Evolutionary conservation across 192 early-diverging fungal species (phyloP).

Genomic region (Coemansia sp.): DNA sequence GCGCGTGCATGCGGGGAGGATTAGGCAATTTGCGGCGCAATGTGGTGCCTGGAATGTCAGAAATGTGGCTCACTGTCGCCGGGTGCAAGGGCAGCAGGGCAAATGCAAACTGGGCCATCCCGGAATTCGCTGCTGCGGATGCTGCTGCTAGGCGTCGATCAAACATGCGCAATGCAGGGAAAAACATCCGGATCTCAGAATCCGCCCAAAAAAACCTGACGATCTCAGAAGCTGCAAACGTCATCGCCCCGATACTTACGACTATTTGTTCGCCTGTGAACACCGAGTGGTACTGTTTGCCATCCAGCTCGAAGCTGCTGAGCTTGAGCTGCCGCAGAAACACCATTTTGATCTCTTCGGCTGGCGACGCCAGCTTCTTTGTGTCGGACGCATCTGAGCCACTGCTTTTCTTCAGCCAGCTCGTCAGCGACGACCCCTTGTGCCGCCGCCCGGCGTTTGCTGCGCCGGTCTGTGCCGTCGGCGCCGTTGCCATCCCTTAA

Average conservation of each 20-base stretch:
- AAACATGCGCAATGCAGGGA: background rate
- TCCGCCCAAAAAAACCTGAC: background rate
- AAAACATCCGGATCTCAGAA: too few species aligned
- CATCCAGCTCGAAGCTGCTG: constrained; percentile 40
- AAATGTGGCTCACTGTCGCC: background rate
- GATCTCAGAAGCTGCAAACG: background rate
- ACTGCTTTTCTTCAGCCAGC: constrained; percentile 39
- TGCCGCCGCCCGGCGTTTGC: constrained; percentile 14
- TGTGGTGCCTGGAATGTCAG: background rate
- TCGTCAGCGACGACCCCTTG: constrained; percentile 33
- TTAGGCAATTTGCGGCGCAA: background rate
- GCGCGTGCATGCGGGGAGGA: background rate
- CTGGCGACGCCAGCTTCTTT: constrained; percentile 50
- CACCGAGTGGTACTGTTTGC: constrained; percentile 47
- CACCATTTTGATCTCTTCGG: constrained; percentile 49
- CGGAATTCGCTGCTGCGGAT: too few species aligned
- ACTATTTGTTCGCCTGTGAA: constrained; percentile 51
- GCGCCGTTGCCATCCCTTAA: background rate
- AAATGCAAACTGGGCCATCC: too few species aligned
- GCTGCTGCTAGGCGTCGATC: too few species aligned
- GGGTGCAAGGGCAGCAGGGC: too few species aligned
- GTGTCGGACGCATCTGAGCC: constrained; percentile 12
- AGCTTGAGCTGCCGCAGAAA: constrained; percentile 47
- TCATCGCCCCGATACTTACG: constrained; percentile 24
- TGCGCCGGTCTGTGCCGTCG: background rate